Percentiles rank a stretch among this genome's conserved stretches.
These are phyloP conservation scores for Erodium chrysanthum DNA, from an alignment of 441 rosid genomes.

Conservation along the genomic window DNA sequence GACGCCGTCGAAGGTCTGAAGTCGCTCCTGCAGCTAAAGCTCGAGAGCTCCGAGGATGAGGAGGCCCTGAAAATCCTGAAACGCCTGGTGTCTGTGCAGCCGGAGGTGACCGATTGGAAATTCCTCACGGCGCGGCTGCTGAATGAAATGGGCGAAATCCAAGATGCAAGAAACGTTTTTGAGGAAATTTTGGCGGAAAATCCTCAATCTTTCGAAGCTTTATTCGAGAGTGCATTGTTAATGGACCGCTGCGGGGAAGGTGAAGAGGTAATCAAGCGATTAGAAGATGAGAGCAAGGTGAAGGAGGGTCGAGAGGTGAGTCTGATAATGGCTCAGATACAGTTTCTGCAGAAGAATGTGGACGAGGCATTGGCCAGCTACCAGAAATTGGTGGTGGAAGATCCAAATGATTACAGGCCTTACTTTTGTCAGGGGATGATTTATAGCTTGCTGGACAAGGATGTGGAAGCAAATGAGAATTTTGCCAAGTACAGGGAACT, in stretches of 20 bases:
- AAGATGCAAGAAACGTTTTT: slow-evolving; percentile 62
- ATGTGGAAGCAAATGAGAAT: slow-evolving; percentile 68
- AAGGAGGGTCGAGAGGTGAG: slow-evolving; percentile 42
- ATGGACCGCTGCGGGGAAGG: slow-evolving; percentile 81
- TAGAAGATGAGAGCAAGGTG: slow-evolving; percentile 49
- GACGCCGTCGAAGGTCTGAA: slow-evolving; percentile 51
- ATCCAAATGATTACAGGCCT: slow-evolving; percentile 68
- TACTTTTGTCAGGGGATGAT: slow-evolving; percentile 79
- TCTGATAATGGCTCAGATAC: slow-evolving; percentile 74
- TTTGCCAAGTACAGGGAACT: slow-evolving; percentile 67
- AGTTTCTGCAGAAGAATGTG: slow-evolving; percentile 73
- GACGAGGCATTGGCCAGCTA: slow-evolving; percentile 74
- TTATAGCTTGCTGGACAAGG: slow-evolving; percentile 61
- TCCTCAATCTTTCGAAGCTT: slow-evolving; percentile 70
- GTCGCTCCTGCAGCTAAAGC: slow-evolving; percentile 55
- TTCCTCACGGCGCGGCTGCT: slow-evolving; percentile 59
- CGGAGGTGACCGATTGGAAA: slow-evolving; percentile 48
- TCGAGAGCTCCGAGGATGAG: slow-evolving; percentile 59
- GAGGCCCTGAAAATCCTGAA: slow-evolving; percentile 50
- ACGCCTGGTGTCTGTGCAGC: slow-evolving; percentile 45
- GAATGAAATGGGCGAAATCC: slow-evolving; percentile 44
- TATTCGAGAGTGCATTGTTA: slow-evolving; percentile 78
- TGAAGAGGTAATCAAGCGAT: slow-evolving; percentile 52
- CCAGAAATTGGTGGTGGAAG: slow-evolving; percentile 54
- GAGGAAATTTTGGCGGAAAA: slow-evolving; percentile 64